These are phyloP conservation scores for Spathaspora girioi DNA, from an alignment of 805 yeast species.

Conservation along the genomic window DNA sequence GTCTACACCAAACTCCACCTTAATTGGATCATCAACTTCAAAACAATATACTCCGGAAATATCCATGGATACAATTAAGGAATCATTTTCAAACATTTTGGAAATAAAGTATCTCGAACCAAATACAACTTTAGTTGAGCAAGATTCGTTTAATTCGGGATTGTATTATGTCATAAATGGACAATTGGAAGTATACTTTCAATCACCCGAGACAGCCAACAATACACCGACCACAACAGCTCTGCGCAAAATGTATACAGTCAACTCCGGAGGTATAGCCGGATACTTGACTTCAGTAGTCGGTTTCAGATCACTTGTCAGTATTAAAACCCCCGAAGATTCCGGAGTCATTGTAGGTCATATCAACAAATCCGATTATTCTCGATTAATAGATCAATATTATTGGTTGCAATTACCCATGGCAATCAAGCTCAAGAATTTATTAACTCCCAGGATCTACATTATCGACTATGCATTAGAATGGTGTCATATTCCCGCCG, in stretches of 20 bases:
- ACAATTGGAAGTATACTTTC: constrained; percentile 55
- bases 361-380: constrained; percentile 59
- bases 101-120: constrained; percentile 52
- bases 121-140: constrained; percentile 57
- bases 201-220: background rate
- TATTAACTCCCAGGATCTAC: constrained; percentile 63
- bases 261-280: constrained; percentile 76
- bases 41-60: constrained; percentile 10
- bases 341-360: constrained; percentile 63
- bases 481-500: constrained; percentile 91
- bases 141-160: constrained; percentile 68
- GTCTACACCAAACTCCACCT: background rate
- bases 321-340: constrained; percentile 58
- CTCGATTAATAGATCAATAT: constrained; percentile 66
- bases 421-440: constrained; percentile 67
- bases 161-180: constrained; percentile 81
- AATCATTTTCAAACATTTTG: constrained; percentile 56
- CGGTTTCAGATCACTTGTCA: constrained; percentile 75
- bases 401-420: constrained; percentile 74
- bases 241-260: constrained; percentile 47
- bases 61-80: constrained; percentile 50
- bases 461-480: constrained; percentile 89
- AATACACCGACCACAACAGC: no score
- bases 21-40: background rate
- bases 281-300: constrained; percentile 82